These are phyloP conservation scores for Hirsutella minnesotensis DNA, from an alignment of 2,329 filamentous ascomycete species.

Conservation along the genomic window DNA sequence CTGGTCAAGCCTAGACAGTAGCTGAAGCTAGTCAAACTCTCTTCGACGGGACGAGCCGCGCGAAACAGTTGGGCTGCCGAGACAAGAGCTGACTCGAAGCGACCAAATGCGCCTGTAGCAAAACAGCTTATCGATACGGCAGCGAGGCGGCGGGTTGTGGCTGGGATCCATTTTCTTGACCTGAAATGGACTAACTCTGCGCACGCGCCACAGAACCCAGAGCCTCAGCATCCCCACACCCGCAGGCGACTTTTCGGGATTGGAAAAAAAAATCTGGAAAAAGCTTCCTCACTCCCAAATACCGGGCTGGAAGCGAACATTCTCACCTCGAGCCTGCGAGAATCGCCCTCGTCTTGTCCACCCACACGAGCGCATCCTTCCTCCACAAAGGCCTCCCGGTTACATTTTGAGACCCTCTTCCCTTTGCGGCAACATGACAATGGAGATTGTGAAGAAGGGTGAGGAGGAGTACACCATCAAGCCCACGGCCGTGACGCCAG, in stretches of 20 bases:
- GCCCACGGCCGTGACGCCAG: conserved; percentile 69
- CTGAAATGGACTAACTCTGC: conserved; percentile 2
- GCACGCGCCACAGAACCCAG: conserved; percentile 7
- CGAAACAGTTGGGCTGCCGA: neutral
- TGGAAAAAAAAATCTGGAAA: conserved; percentile 9
- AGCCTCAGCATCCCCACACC: conserved; percentile 9
- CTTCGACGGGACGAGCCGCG: neutral
- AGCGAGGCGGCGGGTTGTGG: conserved; percentile 1
- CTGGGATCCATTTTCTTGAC: conserved; percentile 1
- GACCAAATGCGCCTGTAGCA: neutral
- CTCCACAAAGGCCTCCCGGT: conserved; percentile 6
- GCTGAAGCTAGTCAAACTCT: too few relatives aligned
- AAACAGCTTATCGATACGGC: neutral
- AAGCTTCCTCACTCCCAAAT: conserved; percentile 6
- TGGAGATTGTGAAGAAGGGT: conserved; percentile 30
- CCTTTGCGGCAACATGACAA: conserved; percentile 23
- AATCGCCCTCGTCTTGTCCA: conserved; percentile 8
- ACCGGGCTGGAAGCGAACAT: conserved; percentile 5
- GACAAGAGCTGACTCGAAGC: too few relatives aligned
- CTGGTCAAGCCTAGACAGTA: too few relatives aligned
- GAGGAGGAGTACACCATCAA: conserved; percentile 81
- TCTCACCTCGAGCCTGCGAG: conserved; percentile 8
- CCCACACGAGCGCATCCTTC: conserved; percentile 9
- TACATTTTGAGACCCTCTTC: conserved; percentile 3
- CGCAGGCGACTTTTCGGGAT: neutral